phyloP scores from a whole-genome alignment of 768 basidiomycete species.

The Boletellus ananiceps region DNA sequence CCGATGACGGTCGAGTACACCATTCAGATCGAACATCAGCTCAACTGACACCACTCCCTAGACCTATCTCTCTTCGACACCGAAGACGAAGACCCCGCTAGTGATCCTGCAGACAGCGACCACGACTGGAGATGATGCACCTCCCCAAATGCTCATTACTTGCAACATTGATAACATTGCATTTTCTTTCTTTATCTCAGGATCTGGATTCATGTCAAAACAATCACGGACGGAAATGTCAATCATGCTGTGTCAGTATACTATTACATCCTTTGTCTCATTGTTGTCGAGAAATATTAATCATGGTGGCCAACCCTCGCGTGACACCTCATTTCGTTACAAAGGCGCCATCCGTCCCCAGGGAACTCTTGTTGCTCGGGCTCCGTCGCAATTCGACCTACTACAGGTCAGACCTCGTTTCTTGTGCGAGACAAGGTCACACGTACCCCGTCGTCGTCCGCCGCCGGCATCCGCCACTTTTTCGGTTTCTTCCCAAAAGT shows the following conservation, averaged over 20 bases:
- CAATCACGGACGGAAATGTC: conserved; percentile 14
- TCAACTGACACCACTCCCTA: conserved; percentile 20
- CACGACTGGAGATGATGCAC: conserved; percentile 31
- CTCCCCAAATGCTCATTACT: neutral
- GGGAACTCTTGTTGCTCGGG: conserved; percentile 9
- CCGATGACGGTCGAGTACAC: conserved; percentile 37
- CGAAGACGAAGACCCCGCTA: conserved; percentile 42
- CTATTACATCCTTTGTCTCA: conserved; percentile 2
- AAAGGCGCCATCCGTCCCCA: neutral
- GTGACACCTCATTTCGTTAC: neutral
- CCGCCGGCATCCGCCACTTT: neutral
- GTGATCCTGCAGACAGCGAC: conserved; percentile 29
- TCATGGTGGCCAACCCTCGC: neutral
- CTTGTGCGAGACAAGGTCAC: no score
- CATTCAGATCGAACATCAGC: neutral
- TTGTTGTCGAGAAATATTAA: neutral
- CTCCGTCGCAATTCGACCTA: conserved; percentile 23
- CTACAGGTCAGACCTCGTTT: neutral
- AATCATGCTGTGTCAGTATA: conserved; percentile 12
- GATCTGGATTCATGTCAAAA: conserved; percentile 18
- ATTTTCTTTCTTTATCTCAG: conserved; percentile 9
- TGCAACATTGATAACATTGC: conserved; percentile 13
- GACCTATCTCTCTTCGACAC: conserved; percentile 57
- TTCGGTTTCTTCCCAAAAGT: conserved; percentile 20
- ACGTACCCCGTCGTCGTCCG: conserved; percentile 19